phyloP scores from a whole-genome alignment of 495 filamentous ascomycete species.

The Aspergillus baeticus region DNA sequence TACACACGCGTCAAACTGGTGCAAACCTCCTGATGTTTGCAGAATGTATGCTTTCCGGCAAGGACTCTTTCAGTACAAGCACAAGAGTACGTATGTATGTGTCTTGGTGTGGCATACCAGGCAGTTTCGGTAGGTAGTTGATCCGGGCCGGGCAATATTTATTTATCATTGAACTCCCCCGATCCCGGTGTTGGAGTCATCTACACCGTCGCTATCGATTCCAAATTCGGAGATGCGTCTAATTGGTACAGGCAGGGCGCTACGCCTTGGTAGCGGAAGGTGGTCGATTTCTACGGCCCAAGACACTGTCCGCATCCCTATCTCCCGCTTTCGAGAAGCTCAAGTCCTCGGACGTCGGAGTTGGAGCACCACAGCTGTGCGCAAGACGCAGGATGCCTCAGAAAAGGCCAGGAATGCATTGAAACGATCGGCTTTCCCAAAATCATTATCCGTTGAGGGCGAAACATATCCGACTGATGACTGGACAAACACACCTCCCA shows the following conservation, averaged over 20 bases:
- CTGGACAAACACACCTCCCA: conserved; percentile 82
- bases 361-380: conserved; percentile 38
- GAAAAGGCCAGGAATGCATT: conserved; percentile 6
- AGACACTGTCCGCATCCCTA: conserved; percentile 27
- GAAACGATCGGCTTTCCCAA: conserved; percentile 12
- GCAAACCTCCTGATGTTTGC: too few relatives aligned
- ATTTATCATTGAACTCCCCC: not conserved
- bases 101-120: not conserved
- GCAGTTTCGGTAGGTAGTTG: conserved; percentile 3
- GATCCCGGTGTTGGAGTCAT: not conserved
- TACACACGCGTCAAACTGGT: too few relatives aligned
- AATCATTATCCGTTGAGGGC: conserved; percentile 52
- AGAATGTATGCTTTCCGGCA: too few relatives aligned
- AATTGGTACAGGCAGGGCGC: conserved; percentile 44
- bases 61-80: too few relatives aligned
- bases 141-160: conserved; percentile 4
- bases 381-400: conserved; percentile 22
- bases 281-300: conserved; percentile 36
- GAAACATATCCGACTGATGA: conserved; percentile 64
- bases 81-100: too few relatives aligned
- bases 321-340: conserved; percentile 19
- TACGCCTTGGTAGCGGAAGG: conserved; percentile 39
- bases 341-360: conserved; percentile 16
- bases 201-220: not conserved
- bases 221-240: conserved; percentile 36